Percentiles rank a stretch among this genome's conserved stretches.
phyloP scores from a whole-genome alignment of 371 early-diverging fungal species.

The Mortierella sp. region DNA sequence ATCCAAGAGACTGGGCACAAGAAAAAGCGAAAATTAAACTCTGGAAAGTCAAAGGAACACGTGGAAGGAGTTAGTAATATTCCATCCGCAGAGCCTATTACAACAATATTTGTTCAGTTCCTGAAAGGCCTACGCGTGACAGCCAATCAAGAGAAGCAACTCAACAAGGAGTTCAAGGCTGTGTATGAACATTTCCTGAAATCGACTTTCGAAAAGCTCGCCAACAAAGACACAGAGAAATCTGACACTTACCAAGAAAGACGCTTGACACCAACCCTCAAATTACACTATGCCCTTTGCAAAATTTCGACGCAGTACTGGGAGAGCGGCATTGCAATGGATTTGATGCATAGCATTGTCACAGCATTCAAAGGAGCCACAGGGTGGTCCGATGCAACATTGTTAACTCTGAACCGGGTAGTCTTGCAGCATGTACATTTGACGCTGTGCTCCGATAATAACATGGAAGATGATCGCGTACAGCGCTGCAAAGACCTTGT shows the following conservation, averaged over 20 bases:
- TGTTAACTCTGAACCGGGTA: slow-evolving; percentile 36
- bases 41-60: slow-evolving; percentile 56
- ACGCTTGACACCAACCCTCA: slow-evolving; percentile 61
- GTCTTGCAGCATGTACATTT: slow-evolving; percentile 49
- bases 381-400: slow-evolving; percentile 33
- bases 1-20: slow-evolving; percentile 12
- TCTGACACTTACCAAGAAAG: slow-evolving; percentile 27
- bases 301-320: slow-evolving; percentile 63
- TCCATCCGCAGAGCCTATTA: slow-evolving; percentile 40
- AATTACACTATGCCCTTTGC: slow-evolving; percentile 63
- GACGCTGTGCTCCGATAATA: slow-evolving; percentile 27
- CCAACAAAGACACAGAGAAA: slow-evolving; percentile 3
- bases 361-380: slow-evolving; percentile 20
- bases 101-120: slow-evolving; percentile 60
- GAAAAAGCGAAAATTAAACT: slow-evolving; percentile 47
- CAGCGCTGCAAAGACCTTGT: slow-evolving; percentile 34
- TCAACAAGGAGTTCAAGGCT: slow-evolving; percentile 31
- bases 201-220: slow-evolving; percentile 36
- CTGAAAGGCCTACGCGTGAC: slow-evolving; percentile 60
- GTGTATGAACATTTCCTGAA: slow-evolving; percentile 37
- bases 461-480: slow-evolving; percentile 9
- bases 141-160: slow-evolving; percentile 59
- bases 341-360: slow-evolving; percentile 12
- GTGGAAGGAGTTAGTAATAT: not conserved
- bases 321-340: slow-evolving; percentile 20